Evolutionary conservation across 129 eudicot genomes (phyloP), one percentile per base, ranked within the genome.

Genomic region (Mikania micrantha): DNA sequence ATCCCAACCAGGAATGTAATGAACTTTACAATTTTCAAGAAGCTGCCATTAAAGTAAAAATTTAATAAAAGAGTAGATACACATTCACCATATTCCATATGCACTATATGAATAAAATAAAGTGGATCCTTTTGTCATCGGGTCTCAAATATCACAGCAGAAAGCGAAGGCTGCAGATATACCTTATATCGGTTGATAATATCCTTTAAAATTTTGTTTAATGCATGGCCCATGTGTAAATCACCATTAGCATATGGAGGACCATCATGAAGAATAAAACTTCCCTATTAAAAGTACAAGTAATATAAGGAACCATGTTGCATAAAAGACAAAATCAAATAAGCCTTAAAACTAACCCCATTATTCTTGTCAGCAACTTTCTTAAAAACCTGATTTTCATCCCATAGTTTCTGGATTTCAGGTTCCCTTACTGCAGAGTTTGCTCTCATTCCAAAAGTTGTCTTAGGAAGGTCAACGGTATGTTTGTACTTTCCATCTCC

Each of bases 221-320:
- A 66, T 29, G 99, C 99, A 94, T 94, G 99, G 19, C 99, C 99
- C 71, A 94, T 94, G 80, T 94, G 99, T 66, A 94, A 78, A 80
- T 94, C 99, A 58, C 99, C 99, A 79, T 94, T 94, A 67, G 99
- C 99, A 83, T 94, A 94, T 53, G 99, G 99, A 77, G 99, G 99
- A 7, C 99, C 99, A 80, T 94, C 99, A 71, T 94, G 99, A 71
- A 94, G 92, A 50, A 87, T 66, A 67, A 94, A 94, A 67, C 75
- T 86, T 71, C 80, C 96, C 99, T 93, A 80, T 70, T 74, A 64
- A 64, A 61, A 68, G 3, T 9, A 70, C 40, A 39, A 61, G 44
- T 40, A 65, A 44, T 22, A 68, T 81, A 66, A 85, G 5, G 24
- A 38, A 75, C 61, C 24, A 24, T 11, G 64, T 54, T 39, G 74